These are phyloP conservation scores for Nicotiana obtusifolia DNA, from an alignment of 257 asterid genomes.

Conservation along the genomic window DNA sequence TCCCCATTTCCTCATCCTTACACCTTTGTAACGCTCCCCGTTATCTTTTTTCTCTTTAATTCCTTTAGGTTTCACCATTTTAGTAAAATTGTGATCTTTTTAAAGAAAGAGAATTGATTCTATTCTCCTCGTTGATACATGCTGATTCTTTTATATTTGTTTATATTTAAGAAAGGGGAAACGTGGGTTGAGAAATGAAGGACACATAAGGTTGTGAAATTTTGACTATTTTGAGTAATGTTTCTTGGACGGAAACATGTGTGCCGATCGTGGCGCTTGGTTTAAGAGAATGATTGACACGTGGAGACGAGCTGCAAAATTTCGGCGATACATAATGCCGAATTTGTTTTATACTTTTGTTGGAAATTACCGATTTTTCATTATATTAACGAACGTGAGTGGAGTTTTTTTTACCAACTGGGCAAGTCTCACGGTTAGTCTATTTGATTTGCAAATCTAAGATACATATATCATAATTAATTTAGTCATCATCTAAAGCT, in stretches of 20 bases:
- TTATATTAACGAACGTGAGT: too few relatives aligned
- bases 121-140: background rate
- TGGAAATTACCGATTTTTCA: background rate
- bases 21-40: conserved; percentile 49
- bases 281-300: background rate
- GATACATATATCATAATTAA: too few relatives aligned
- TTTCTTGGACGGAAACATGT: background rate
- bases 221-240: background rate
- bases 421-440: too few relatives aligned
- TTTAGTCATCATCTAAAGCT: too few relatives aligned
- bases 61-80: conserved; percentile 48
- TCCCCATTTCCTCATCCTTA: conserved; percentile 78
- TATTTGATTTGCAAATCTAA: too few relatives aligned
- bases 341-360: background rate
- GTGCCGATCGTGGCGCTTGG: background rate
- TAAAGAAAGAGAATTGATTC: background rate
- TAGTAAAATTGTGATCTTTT: background rate
- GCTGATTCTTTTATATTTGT: background rate
- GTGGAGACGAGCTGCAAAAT: background rate
- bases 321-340: background rate
- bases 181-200: background rate
- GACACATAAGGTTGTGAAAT: background rate
- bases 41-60: conserved; percentile 25
- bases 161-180: background rate
- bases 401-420: too few relatives aligned